These are phyloP conservation scores for Septoria petroselini DNA, from an alignment of 2,329 filamentous ascomycete species.

Conservation along the genomic window DNA sequence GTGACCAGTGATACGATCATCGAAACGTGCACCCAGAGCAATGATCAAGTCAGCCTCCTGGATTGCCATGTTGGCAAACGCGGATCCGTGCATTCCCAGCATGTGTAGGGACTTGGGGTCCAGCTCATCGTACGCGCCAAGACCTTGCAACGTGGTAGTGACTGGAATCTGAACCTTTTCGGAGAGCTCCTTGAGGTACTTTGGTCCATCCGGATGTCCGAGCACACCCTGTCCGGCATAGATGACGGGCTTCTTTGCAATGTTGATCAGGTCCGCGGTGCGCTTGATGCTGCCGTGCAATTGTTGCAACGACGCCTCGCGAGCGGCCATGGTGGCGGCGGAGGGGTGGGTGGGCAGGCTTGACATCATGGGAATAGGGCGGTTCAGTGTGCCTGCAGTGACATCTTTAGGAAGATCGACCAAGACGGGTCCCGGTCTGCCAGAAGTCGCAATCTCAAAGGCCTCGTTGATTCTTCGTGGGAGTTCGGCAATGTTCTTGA, in stretches of 20 bases:
- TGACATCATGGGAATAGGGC: conserved; percentile 75
- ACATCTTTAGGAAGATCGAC: conserved; percentile 97
- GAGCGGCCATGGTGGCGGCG: conserved; percentile 77
- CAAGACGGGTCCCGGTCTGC: conserved; percentile 87
- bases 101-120: conserved; percentile 95
- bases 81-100: conserved; percentile 97
- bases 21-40: conserved; percentile 87
- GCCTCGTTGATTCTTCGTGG: conserved; percentile 94
- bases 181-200: conserved; percentile 77
- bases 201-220: conserved; percentile 71
- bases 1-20: conserved; percentile 85
- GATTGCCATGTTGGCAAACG: conserved; percentile 97
- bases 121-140: conserved; percentile 88
- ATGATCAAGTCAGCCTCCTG: conserved; percentile 96
- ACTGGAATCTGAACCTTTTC: conserved; percentile 92
- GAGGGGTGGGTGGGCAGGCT: conserved; percentile 76
- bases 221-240: conserved; percentile 92
- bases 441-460: conserved; percentile 94
- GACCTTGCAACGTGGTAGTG: conserved; percentile 89
- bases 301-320: conserved; percentile 68
- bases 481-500: conserved; percentile 90
- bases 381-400: conserved; percentile 77
- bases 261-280: conserved; percentile 78
- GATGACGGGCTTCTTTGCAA: conserved; percentile 88
- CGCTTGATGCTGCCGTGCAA: conserved; percentile 70